Evolutionary conservation across 129 eudicot genomes (phyloP).

Genomic region (Glebionis coronaria): DNA sequence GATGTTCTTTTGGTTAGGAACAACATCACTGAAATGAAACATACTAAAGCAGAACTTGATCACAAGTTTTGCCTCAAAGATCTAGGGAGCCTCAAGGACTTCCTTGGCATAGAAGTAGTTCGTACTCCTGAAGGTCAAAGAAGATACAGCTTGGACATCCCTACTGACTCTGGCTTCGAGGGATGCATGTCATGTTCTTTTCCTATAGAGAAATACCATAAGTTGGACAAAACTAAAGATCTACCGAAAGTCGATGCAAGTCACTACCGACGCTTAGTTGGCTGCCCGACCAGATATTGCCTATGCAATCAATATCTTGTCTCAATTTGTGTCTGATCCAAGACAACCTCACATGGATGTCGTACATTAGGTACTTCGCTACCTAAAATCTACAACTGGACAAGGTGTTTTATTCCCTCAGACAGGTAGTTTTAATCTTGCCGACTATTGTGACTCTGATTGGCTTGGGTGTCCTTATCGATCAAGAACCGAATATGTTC

Average conservation of each 20-base stretch:
- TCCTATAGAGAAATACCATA: neutral
- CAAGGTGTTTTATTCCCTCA: neutral
- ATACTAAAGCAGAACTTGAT: neutral
- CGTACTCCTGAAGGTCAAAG: neutral
- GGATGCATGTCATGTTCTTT: neutral
- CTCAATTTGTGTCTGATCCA: neutral
- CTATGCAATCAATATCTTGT: neutral
- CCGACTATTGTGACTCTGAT: neutral
- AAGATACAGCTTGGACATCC: conserved; percentile 5
- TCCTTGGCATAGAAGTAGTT: conserved; percentile 7
- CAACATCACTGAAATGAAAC: neutral
- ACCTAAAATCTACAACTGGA: neutral
- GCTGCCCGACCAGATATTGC: neutral
- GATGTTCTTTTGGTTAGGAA: neutral
- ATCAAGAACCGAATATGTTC: conserved; percentile 2
- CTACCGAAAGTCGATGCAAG: neutral
- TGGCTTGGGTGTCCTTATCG: neutral
- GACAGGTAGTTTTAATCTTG: neutral
- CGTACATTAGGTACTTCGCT: neutral
- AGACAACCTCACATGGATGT: neutral
- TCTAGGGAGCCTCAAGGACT: neutral
- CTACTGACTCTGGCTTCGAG: neutral
- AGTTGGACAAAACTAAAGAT: neutral
- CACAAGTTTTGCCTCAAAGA: neutral
- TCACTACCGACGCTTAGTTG: neutral